phyloP scores from a whole-genome alignment of 441 rosid genomes.

The Capsella rubella region DNA sequence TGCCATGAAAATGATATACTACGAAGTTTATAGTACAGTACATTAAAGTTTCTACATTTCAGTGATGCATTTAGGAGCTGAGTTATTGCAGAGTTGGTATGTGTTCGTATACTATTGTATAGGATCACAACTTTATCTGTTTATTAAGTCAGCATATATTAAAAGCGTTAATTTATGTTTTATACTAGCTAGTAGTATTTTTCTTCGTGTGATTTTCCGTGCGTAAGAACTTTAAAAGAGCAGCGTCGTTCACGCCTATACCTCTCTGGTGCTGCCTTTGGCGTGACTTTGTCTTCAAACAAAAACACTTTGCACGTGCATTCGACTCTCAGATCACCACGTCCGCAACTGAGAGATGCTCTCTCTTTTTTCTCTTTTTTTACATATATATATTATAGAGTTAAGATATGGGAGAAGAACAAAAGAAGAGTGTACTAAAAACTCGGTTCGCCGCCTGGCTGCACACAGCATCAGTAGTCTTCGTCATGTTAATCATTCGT shows the following conservation, averaged over 20 bases:
- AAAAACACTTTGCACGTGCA: conserved; percentile 49
- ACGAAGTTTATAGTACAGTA: background rate
- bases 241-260: conserved; percentile 40
- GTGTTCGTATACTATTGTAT: background rate
- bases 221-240: background rate
- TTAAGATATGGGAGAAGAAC: background rate
- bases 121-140: no score
- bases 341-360: conserved; percentile 11
- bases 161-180: background rate
- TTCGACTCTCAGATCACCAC: conserved; percentile 31
- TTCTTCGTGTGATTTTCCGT: conserved; percentile 18
- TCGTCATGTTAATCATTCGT: conserved; percentile 31
- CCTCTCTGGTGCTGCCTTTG: conserved; percentile 11
- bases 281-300: conserved; percentile 22
- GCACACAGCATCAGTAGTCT: conserved; percentile 42
- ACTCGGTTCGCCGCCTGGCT: conserved; percentile 20
- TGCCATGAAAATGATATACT: conserved; percentile 28
- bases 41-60: conserved; percentile 20
- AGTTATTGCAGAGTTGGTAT: conserved; percentile 13
- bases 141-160: background rate
- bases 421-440: background rate
- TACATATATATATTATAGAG: no score
- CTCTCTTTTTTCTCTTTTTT: background rate
- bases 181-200: no score
- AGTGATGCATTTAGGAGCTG: conserved; percentile 28